phyloP scores from a whole-genome alignment of 257 asterid genomes.

The Striga asiatica region DNA sequence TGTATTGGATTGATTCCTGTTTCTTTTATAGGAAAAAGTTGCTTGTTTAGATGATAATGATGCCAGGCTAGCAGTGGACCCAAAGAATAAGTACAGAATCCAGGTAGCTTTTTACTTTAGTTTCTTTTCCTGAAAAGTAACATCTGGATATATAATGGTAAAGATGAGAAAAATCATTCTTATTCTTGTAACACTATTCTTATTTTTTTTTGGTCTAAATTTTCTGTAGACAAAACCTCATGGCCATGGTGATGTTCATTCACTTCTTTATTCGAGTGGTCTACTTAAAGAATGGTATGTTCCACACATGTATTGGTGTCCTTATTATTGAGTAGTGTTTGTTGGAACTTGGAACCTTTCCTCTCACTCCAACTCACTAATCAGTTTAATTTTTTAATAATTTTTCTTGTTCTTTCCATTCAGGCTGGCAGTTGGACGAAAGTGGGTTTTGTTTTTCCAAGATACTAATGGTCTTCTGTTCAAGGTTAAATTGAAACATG shows the following conservation, averaged over 20 bases:
- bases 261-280: conserved; percentile 88
- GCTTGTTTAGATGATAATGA: conserved; percentile 97
- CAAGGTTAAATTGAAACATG: conserved; percentile 46
- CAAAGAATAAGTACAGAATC: conserved; percentile 59
- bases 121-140: neutral
- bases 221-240: conserved; percentile 84
- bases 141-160: conserved; percentile 5
- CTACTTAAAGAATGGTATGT: conserved; percentile 80
- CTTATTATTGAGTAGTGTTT: neutral
- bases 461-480: conserved; percentile 97
- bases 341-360: neutral
- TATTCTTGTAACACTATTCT: conserved; percentile 8
- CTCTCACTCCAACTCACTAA: conserved; percentile 3
- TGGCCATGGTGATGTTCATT: conserved; percentile 98
- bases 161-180: conserved; percentile 3
- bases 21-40: conserved; percentile 78
- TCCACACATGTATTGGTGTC: conserved; percentile 1
- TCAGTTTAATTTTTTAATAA: conserved; percentile 1
- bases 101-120: conserved; percentile 48
- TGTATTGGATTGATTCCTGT: conserved; percentile 10
- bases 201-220: conserved; percentile 3
- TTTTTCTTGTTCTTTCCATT: conserved; percentile 13
- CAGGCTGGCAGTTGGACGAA: conserved; percentile 79
- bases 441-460: conserved; percentile 95
- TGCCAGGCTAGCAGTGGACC: conserved; percentile 87